Conservation (phyloP, 2,329 filamentous ascomycete genomes). For the Penicillium hordei region DNA sequence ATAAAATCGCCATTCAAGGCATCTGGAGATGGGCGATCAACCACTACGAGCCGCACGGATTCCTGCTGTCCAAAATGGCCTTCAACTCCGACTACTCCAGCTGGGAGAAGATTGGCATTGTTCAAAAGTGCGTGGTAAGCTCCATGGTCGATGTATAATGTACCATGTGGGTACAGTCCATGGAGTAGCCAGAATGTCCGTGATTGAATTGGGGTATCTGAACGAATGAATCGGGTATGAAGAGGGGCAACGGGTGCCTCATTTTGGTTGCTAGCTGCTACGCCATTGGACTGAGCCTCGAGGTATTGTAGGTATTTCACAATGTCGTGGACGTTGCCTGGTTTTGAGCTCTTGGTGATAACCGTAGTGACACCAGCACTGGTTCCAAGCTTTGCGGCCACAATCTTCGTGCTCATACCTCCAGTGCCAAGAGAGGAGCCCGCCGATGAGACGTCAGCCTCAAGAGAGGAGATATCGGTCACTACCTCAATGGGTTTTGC, state of each 20-base stretch:
- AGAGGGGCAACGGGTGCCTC: conserved; percentile 60
- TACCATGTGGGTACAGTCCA: conserved; percentile 85
- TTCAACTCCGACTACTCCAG: conserved; percentile 85
- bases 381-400: conserved; percentile 86
- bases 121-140: conserved; percentile 75
- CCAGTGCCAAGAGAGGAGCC: conserved; percentile 89
- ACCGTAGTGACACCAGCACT: conserved; percentile 94
- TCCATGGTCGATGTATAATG: conserved; percentile 88
- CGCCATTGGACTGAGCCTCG: conserved; percentile 40
- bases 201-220: conserved; percentile 79
- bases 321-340: conserved; percentile 86
- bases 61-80: conserved; percentile 90
- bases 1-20: conserved; percentile 43
- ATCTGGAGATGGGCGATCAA: conserved; percentile 57
- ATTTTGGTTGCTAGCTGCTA: conserved; percentile 25
- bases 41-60: conserved; percentile 80
- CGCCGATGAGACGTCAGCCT: conserved; percentile 86
- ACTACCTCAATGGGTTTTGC: conserved; percentile 90
- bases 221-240: conserved; percentile 91
- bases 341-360: conserved; percentile 90
- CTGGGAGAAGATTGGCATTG: conserved; percentile 85
- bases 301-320: conserved; percentile 73
- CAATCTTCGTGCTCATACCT: conserved; percentile 97
- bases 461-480: conserved; percentile 77
- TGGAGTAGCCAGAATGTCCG: conserved; percentile 97